phyloP scores from a whole-genome alignment of 768 basidiomycete genomes.

The Mycena venus region DNA sequence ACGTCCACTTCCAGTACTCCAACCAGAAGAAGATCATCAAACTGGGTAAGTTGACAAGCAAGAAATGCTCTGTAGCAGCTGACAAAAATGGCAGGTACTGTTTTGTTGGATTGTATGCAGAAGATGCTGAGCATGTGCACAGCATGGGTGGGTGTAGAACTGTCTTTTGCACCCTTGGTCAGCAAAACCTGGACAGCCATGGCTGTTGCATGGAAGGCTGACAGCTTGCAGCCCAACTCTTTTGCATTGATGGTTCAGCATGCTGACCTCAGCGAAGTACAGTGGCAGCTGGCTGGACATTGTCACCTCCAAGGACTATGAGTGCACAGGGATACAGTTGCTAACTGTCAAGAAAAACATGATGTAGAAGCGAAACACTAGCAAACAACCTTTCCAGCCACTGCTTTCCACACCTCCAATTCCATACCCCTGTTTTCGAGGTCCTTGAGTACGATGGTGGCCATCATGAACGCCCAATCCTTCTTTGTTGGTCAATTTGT shows the following conservation, averaged over 20 bases:
- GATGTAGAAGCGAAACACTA: no score
- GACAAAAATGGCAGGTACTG: neutral
- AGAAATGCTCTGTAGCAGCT: no score
- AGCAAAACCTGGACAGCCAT: slow-evolving; percentile 6
- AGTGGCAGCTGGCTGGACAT: slow-evolving; percentile 29
- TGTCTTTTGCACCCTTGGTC: slow-evolving; percentile 39
- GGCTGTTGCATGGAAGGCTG: slow-evolving; percentile 21
- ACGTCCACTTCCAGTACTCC: slow-evolving; percentile 15
- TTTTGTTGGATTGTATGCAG: neutral
- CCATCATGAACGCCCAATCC: no score
- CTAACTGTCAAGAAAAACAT: no score
- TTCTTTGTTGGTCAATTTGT: no score
- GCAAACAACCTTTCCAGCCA: no score
- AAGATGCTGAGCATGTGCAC: neutral
- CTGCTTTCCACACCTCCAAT: no score
- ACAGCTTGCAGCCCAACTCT: slow-evolving; percentile 28
- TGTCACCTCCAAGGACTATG: no score
- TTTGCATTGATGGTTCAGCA: slow-evolving; percentile 1
- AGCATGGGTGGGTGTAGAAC: neutral
- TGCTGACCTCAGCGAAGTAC: slow-evolving; percentile 20
- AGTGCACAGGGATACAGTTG: no score
- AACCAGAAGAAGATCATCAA: slow-evolving; percentile 8
- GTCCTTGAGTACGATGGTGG: no score
- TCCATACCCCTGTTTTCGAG: no score
- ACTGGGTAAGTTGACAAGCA: neutral